Conservation (phyloP, 1,284 basidiomycete species). For the Schizopora paradoxa region DNA sequence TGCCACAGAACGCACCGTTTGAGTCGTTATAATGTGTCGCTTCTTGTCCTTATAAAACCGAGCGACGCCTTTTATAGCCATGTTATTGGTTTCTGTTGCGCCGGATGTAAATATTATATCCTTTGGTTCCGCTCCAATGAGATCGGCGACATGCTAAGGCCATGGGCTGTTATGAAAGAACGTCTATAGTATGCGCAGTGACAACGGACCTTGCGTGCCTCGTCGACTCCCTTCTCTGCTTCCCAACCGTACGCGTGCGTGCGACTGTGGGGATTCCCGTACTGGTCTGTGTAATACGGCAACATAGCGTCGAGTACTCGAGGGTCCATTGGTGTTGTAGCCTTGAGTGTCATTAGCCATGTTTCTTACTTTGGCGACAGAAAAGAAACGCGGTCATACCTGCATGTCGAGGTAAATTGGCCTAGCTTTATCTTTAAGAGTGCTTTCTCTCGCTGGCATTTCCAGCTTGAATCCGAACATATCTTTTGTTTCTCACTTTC, state of each 20-base stretch:
- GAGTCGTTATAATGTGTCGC: slow-evolving; percentile 86
- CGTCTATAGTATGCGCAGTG: neutral
- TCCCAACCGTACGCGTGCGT: slow-evolving; percentile 99
- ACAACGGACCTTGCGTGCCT: slow-evolving; percentile 77
- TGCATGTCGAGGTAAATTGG: slow-evolving; percentile 97
- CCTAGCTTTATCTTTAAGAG: slow-evolving; percentile 58
- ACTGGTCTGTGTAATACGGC: slow-evolving; percentile 93
- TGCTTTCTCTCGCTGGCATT: slow-evolving; percentile 58
- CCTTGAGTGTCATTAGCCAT: slow-evolving; percentile 40
- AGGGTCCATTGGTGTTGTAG: slow-evolving; percentile 97
- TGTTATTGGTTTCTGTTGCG: slow-evolving; percentile 98
- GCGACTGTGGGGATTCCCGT: slow-evolving; percentile 96
- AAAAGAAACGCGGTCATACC: slow-evolving; percentile 37
- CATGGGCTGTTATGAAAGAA: slow-evolving; percentile 1
- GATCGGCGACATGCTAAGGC: slow-evolving; percentile 74
- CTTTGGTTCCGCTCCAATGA: slow-evolving; percentile 93
- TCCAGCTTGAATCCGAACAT: slow-evolving; percentile 90
- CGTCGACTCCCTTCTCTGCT: slow-evolving; percentile 91
- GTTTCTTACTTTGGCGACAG: slow-evolving; percentile 13
- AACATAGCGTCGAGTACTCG: slow-evolving; percentile 97
- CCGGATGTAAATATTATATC: slow-evolving; percentile 98
- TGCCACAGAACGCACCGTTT: slow-evolving; percentile 57
- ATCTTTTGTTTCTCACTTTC: slow-evolving; percentile 39
- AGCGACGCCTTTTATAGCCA: slow-evolving; percentile 96
- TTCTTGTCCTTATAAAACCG: slow-evolving; percentile 91